These are phyloP conservation scores for Ramalina intermedia DNA, from an alignment of 495 filamentous ascomycete species.

Conservation along the genomic window DNA sequence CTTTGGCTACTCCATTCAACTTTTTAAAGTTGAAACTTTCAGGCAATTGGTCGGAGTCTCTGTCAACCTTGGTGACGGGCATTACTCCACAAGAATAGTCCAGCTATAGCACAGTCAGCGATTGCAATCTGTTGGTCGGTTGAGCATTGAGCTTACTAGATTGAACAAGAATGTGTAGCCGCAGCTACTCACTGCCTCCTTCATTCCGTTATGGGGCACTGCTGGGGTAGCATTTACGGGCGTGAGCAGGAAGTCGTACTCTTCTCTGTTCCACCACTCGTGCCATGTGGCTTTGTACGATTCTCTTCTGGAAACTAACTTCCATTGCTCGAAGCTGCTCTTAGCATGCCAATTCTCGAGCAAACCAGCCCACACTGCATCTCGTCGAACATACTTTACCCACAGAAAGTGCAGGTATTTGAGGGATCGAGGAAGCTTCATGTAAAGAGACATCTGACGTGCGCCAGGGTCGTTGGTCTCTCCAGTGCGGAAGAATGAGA, in stretches of 20 bases:
- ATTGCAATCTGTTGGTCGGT: background rate
- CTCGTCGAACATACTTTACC: constrained; percentile 66
- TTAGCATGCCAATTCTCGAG: constrained; percentile 56
- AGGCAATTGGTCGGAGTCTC: constrained; percentile 48
- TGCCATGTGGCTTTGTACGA: constrained; percentile 62
- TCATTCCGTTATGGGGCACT: constrained; percentile 77
- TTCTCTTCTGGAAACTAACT: constrained; percentile 62
- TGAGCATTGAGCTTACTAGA: constrained; percentile 32
- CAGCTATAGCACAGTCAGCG: constrained; percentile 28
- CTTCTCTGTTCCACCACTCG: constrained; percentile 63
- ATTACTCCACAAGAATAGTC: constrained; percentile 81
- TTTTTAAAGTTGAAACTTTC: constrained; percentile 39
- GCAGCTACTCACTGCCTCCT: constrained; percentile 70
- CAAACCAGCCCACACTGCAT: constrained; percentile 64
- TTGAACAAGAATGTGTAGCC: constrained; percentile 97
- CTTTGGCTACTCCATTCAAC: constrained; percentile 62
- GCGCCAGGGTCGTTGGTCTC: constrained; percentile 77
- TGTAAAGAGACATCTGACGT: constrained; percentile 53
- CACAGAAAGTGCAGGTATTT: constrained; percentile 82
- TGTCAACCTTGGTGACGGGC: constrained; percentile 75
- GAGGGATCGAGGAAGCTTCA: constrained; percentile 56
- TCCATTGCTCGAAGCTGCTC: constrained; percentile 65
- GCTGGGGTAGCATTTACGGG: constrained; percentile 87
- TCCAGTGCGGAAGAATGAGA: constrained; percentile 56
- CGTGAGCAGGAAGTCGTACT: constrained; percentile 63